These are phyloP conservation scores for Penicillium sclerotigenum DNA, from an alignment of 2,329 filamentous ascomycete species.

Conservation along the genomic window DNA sequence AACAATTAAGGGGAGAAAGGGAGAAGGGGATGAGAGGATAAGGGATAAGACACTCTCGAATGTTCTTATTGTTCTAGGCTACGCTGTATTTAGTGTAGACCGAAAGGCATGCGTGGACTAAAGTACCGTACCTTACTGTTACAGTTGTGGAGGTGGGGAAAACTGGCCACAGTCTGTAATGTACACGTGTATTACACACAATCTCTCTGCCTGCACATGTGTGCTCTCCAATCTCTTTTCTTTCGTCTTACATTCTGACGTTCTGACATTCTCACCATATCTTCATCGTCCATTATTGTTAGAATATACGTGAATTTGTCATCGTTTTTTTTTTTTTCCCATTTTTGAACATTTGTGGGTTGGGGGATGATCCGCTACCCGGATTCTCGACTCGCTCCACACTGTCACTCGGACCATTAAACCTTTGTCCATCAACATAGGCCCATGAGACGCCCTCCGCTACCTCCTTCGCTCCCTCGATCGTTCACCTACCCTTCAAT, in stretches of 20 bases:
- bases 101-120: slow-evolving; percentile 1
- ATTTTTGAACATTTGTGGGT: slow-evolving; percentile 2
- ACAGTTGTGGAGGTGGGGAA: neutral
- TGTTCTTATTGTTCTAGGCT: slow-evolving; percentile 2
- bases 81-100: neutral
- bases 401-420: slow-evolving; percentile 6
- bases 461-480: neutral
- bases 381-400: slow-evolving; percentile 22
- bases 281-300: neutral
- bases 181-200: slow-evolving; percentile 22
- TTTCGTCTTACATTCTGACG: neutral
- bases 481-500: neutral
- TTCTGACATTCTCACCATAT: slow-evolving; percentile 1
- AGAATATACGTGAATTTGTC: neutral
- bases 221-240: neutral
- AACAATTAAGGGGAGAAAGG: no score
- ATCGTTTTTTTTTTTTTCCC: neutral
- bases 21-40: no score
- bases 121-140: slow-evolving; percentile 1
- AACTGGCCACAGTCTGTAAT: slow-evolving; percentile 4
- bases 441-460: slow-evolving; percentile 9
- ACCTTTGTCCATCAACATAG: neutral
- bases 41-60: neutral
- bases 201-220: slow-evolving; percentile 1
- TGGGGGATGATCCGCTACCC: slow-evolving; percentile 26